Evolutionary conservation across 176 grass and related monocot species (phyloP).

Genomic region (Neostapfia colusana): DNA sequence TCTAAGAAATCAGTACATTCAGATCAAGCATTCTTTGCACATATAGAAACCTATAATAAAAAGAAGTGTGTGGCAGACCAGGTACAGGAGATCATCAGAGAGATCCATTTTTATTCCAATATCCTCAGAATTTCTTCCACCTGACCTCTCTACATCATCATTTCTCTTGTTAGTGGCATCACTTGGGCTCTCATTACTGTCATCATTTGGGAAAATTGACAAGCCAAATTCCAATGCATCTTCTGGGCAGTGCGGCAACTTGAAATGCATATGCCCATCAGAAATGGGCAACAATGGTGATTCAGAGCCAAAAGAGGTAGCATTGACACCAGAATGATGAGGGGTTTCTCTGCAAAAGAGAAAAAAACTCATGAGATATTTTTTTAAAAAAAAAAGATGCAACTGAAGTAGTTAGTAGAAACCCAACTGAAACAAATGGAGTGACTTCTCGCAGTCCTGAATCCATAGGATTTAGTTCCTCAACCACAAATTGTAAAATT

Average conservation of each 20-base stretch:
- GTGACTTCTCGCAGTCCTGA: neutral
- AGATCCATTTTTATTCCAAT: slow-evolving; percentile 87
- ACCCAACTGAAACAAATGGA: neutral
- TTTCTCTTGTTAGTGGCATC: slow-evolving; percentile 23
- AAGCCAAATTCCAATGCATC: slow-evolving; percentile 55
- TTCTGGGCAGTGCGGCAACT: slow-evolving; percentile 35
- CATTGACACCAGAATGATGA: slow-evolving; percentile 31
- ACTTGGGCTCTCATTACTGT: slow-evolving; percentile 33
- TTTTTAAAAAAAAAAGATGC: neutral
- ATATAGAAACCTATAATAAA: slow-evolving; percentile 4
- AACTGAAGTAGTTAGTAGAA: slow-evolving; percentile 18
- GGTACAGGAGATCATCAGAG: slow-evolving; percentile 88
- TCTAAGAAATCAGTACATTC: slow-evolving; percentile 37
- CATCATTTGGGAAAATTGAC: slow-evolving; percentile 49
- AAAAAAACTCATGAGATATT: neutral
- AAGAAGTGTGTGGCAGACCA: slow-evolving; percentile 46
- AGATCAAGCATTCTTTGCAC: slow-evolving; percentile 10
- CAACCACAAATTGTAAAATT: neutral
- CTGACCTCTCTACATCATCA: slow-evolving; percentile 43
- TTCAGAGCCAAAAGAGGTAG: slow-evolving; percentile 40
- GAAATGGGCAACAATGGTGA: slow-evolving; percentile 29
- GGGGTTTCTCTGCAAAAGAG: slow-evolving; percentile 46
- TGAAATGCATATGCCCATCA: slow-evolving; percentile 32
- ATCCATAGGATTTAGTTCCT: slow-evolving; percentile 1
- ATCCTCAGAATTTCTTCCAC: slow-evolving; percentile 53